These are phyloP conservation scores for Aspergillus nomiae DNA, from an alignment of 2,329 filamentous ascomycete species.

Conservation along the genomic window DNA sequence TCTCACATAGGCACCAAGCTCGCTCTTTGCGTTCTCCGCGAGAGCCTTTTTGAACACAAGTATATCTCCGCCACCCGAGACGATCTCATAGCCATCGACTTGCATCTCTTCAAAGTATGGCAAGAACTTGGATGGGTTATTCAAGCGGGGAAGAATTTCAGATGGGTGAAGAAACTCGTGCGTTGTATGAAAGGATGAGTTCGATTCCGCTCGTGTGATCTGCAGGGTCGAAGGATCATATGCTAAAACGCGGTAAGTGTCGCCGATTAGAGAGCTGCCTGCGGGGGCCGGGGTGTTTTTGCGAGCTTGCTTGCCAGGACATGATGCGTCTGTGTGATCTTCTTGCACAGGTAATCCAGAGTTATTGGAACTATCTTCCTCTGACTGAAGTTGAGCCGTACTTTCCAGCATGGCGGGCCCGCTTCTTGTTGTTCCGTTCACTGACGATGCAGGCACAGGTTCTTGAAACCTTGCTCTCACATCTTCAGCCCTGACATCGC, in stretches of 20 bases:
- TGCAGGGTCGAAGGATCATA: slow-evolving; percentile 36
- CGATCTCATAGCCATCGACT: slow-evolving; percentile 45
- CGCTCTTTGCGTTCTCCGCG: background rate
- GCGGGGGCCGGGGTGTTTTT: background rate
- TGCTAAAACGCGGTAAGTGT: slow-evolving; percentile 39
- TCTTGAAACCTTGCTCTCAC: slow-evolving; percentile 25
- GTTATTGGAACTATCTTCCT: background rate
- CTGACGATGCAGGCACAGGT: slow-evolving; percentile 10
- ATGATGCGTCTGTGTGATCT: background rate
- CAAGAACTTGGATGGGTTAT: slow-evolving; percentile 45
- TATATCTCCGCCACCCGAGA: slow-evolving; percentile 44
- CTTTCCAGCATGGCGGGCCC: background rate
- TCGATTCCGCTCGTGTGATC: slow-evolving; percentile 35
- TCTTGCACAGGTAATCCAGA: background rate
- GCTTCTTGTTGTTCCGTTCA: background rate
- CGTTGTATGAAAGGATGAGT: slow-evolving; percentile 31
- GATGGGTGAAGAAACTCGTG: slow-evolving; percentile 28
- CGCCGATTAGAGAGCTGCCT: slow-evolving; percentile 3
- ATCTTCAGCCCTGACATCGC: slow-evolving; percentile 21
- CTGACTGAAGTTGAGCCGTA: background rate
- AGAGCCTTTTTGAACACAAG: slow-evolving; percentile 39
- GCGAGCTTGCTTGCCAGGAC: background rate
- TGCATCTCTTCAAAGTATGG: slow-evolving; percentile 42
- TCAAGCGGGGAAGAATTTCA: slow-evolving; percentile 40
- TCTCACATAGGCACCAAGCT: slow-evolving; percentile 1